Evolutionary conservation across 805 yeast genomes (phyloP), one percentile per base, ranked within the genome.

Genomic region (Wickerhamiella shivajii): DNA sequence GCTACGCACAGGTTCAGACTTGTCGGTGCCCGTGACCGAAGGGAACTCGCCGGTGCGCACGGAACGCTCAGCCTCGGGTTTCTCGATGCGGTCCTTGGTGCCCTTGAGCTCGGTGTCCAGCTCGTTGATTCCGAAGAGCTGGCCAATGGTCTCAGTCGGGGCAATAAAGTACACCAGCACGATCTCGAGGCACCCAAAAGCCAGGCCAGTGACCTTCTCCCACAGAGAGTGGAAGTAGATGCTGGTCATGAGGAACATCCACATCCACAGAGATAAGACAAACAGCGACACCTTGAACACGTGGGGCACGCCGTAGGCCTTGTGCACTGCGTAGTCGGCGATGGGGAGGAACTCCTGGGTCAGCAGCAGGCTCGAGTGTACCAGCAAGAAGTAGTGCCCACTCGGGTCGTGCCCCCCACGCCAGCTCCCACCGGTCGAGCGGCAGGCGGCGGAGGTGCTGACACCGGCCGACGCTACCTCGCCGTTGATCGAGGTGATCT

Each of bases 351-450:
- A 50, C 50, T 85, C 95, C 36, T 71, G 71, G 48, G 78, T 60
- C 42, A 87, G 48, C 37, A 77, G 67, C 36, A 76, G 50, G 19
- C 76, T 67, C 6, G 80, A 64, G 38, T 76, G 77, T 4, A 76
- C 66, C 28, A 87, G 58, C 26, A 90, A 52, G 46, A 85, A 90
- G 1, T 81, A 76, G 51, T 90, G 98, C 0, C 98, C 98, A 40
- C 87, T 76, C 4, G 97, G 94, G 57, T 90, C 98, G 50, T 83
- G 94, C 0, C 98, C 98, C 1, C 94, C 83, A 6, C 44, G 40
- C 90, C 87, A 78, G 11, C 46, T 38, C 0, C 97, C 77, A 32
- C 74, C 83, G 47, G 67, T 18, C 39, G 50, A 33, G 51, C 90
- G 55, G 51, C 90, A 68, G 8, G 15, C 15, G 25, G 38, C 36